These are phyloP conservation scores for Barbatosphaeria neglecta DNA, from an alignment of 495 filamentous ascomycete species.

Conservation along the genomic window DNA sequence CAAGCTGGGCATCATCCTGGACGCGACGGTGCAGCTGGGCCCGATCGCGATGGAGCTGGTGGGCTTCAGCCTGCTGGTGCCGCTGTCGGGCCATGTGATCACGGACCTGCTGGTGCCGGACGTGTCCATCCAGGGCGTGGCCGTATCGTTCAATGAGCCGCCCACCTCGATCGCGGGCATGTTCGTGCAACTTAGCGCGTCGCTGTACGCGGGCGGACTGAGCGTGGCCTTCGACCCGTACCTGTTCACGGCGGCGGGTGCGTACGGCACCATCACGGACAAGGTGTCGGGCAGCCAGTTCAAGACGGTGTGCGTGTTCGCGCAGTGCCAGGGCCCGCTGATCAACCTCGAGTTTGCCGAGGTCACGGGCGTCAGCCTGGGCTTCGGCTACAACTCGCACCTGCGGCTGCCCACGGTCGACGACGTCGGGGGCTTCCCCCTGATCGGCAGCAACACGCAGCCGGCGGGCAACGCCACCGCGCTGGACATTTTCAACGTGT, in stretches of 20 bases:
- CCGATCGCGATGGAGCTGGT: constrained; percentile 24
- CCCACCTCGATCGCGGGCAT: constrained; percentile 23
- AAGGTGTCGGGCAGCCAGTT: too few relatives aligned
- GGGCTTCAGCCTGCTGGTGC: constrained; percentile 26
- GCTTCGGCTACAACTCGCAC: constrained; percentile 19
- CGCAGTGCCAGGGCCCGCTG: constrained; percentile 28
- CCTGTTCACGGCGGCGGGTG: constrained; percentile 21
- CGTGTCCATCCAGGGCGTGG: constrained; percentile 16
- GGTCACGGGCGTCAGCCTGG: constrained; percentile 11
- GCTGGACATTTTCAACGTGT: too few relatives aligned
- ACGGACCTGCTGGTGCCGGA: constrained; percentile 6
- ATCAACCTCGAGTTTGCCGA: constrained; percentile 23
- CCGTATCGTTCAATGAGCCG: constrained; percentile 16
- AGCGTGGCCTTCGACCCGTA: constrained; percentile 17
- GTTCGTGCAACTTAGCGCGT: constrained; percentile 13
- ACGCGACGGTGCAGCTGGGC: constrained; percentile 24
- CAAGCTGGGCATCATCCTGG: constrained; percentile 16
- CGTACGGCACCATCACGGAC: constrained; percentile 8
- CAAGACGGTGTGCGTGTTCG: constrained; percentile 28
- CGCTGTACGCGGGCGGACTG: constrained; percentile 21
- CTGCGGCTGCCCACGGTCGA: constrained; percentile 5
- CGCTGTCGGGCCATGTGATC: not conserved
- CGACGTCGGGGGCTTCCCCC: constrained; percentile 8
- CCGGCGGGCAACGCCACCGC: constrained; percentile 4
- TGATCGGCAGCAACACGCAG: constrained; percentile 33